Evolutionary conservation across 768 basidiomycete species (phyloP).

Genomic region (Mycena vulgaris): DNA sequence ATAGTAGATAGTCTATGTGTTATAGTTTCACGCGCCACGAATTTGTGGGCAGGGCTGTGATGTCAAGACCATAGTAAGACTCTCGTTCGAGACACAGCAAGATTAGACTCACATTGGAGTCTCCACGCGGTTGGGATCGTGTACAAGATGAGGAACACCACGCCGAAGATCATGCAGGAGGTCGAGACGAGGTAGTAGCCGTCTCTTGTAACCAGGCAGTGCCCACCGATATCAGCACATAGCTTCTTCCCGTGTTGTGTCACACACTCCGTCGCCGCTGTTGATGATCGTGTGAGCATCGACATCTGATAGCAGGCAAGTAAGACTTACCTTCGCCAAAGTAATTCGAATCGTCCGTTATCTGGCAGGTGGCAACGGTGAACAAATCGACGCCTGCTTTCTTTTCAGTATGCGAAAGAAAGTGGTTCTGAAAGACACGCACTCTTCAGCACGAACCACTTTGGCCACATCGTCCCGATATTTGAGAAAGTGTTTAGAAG

Average conservation of each 20-base stretch:
- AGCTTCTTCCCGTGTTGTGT: conserved; percentile 89
- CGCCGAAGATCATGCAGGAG: conserved; percentile 83
- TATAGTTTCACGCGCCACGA: conserved; percentile 79
- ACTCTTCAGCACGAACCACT: conserved; percentile 95
- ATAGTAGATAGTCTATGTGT: conserved; percentile 32
- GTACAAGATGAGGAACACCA: conserved; percentile 79
- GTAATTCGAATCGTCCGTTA: conserved; percentile 69
- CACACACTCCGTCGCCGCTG: conserved; percentile 87
- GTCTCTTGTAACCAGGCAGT: conserved; percentile 87
- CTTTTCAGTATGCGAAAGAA: not conserved
- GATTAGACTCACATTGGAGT: conserved; percentile 90
- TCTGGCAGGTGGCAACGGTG: conserved; percentile 87
- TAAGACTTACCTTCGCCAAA: conserved; percentile 65
- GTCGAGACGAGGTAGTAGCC: conserved; percentile 92
- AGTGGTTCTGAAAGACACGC: conserved; percentile 11
- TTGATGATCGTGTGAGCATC: conserved; percentile 24
- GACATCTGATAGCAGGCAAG: conserved; percentile 1
- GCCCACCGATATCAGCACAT: conserved; percentile 83
- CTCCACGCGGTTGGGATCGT: conserved; percentile 88
- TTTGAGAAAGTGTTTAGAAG: conserved; percentile 96
- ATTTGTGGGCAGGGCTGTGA: conserved; percentile 74
- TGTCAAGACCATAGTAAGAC: conserved; percentile 10
- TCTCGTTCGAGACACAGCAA: not conserved
- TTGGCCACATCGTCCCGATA: conserved; percentile 98
- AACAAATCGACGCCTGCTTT: conserved; percentile 87